phyloP scores from a whole-genome alignment of 768 basidiomycete species.

The Podaxis sp. region DNA sequence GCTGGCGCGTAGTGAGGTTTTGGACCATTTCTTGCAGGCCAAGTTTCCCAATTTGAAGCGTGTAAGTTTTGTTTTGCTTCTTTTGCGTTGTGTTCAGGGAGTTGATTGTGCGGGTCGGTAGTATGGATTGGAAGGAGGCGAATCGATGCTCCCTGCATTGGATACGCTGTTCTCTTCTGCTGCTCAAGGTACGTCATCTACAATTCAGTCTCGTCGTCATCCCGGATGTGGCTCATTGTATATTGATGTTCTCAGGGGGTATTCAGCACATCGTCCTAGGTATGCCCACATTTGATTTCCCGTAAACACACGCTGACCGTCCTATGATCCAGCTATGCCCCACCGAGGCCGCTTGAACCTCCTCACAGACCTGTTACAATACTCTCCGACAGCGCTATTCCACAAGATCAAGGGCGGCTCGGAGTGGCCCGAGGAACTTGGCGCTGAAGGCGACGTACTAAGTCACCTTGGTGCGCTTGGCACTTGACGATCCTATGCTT shows the following conservation, averaged over 20 bases:
- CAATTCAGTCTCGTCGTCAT: neutral
- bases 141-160: slow-evolving; percentile 90
- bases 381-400: slow-evolving; percentile 69
- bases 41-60: slow-evolving; percentile 90
- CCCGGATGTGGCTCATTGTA: neutral
- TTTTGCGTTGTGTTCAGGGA: neutral
- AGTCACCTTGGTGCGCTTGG: slow-evolving; percentile 68
- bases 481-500: neutral
- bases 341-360: slow-evolving; percentile 88
- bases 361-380: slow-evolving; percentile 73
- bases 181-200: slow-evolving; percentile 43
- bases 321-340: slow-evolving; percentile 59
- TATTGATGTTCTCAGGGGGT: slow-evolving; percentile 40
- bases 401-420: slow-evolving; percentile 84
- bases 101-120: slow-evolving; percentile 29
- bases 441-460: slow-evolving; percentile 80
- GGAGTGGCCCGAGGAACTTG: slow-evolving; percentile 66
- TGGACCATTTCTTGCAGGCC: slow-evolving; percentile 82
- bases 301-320: neutral
- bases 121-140: slow-evolving; percentile 89
- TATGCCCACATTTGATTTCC: slow-evolving; percentile 12
- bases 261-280: slow-evolving; percentile 68
- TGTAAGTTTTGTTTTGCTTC: slow-evolving; percentile 27
- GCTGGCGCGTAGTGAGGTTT: slow-evolving; percentile 72
- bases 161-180: slow-evolving; percentile 74